These are phyloP conservation scores for Grammothele lineata DNA, from an alignment of 768 basidiomycete species.

Conservation along the genomic window DNA sequence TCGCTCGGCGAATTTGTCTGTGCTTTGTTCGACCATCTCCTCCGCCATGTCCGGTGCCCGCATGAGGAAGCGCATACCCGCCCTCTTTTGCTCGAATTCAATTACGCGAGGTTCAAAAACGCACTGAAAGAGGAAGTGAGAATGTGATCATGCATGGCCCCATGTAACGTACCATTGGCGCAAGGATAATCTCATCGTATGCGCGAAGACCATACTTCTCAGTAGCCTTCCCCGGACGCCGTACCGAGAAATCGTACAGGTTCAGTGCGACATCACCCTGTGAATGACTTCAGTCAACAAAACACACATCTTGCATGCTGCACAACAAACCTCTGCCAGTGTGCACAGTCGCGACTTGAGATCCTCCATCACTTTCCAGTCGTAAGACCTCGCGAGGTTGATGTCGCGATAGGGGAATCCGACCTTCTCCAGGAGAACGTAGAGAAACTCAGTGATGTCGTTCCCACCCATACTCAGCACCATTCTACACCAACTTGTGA, in stretches of 20 bases:
- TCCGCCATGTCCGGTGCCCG: conserved; percentile 60
- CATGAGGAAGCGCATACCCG: conserved; percentile 43
- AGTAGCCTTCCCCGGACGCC: conserved; percentile 68
- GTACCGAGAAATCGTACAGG: conserved; percentile 85
- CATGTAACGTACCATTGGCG: conserved; percentile 81
- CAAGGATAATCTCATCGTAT: conserved; percentile 93
- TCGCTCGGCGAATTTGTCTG: conserved; percentile 38
- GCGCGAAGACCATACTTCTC: conserved; percentile 87
- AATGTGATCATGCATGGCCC: not conserved
- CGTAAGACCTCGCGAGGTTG: conserved; percentile 71
- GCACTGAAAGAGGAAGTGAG: conserved; percentile 62
- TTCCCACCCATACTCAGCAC: conserved; percentile 87
- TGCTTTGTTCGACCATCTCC: conserved; percentile 50
- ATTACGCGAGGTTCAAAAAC: conserved; percentile 92
- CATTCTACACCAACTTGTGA: conserved; percentile 43
- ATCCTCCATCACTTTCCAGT: conserved; percentile 91
- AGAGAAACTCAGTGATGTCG: conserved; percentile 89
- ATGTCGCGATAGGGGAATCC: conserved; percentile 86
- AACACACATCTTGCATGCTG: too few species aligned
- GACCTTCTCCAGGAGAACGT: conserved; percentile 72
- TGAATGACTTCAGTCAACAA: not conserved
- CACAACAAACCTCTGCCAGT: conserved; percentile 68
- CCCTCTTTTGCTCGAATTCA: conserved; percentile 77
- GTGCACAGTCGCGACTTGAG: conserved; percentile 84
- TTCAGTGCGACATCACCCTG: conserved; percentile 89